These are phyloP conservation scores for Antitrichia curtipendula DNA, from an alignment of 225 moss, liverwort and hornwort species.

Conservation along the genomic window DNA sequence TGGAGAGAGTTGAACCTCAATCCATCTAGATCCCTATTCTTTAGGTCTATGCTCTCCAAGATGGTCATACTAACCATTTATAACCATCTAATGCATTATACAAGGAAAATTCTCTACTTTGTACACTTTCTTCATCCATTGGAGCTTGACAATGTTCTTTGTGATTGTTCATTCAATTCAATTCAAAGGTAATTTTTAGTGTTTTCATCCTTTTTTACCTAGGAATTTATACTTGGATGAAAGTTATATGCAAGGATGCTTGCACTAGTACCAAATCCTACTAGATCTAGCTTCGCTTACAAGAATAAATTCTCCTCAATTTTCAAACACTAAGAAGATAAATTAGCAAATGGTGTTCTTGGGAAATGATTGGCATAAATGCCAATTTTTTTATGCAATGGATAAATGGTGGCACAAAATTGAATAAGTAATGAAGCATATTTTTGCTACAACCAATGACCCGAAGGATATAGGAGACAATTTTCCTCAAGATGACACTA, in stretches of 20 bases:
- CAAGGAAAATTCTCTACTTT: background rate
- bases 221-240: background rate
- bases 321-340: no score
- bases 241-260: no score
- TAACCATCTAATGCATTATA: background rate
- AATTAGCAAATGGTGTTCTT: no score
- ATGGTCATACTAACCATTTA: background rate
- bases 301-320: background rate
- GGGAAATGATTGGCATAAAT: accelerated
- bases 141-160: background rate
- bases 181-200: background rate
- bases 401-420: background rate
- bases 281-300: accelerated
- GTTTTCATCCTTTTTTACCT: background rate
- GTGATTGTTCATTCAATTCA: background rate
- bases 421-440: background rate
- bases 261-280: background rate
- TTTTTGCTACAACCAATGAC: background rate
- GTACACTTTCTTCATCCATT: background rate
- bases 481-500: no score
- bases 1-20: background rate
- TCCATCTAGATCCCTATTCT: background rate
- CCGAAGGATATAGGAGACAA: background rate
- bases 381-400: background rate
- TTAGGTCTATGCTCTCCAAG: background rate